Evolutionary conservation across 1,284 basidiomycete genomes (phyloP).

Genomic region (Lentinula novae-zelandiae): DNA sequence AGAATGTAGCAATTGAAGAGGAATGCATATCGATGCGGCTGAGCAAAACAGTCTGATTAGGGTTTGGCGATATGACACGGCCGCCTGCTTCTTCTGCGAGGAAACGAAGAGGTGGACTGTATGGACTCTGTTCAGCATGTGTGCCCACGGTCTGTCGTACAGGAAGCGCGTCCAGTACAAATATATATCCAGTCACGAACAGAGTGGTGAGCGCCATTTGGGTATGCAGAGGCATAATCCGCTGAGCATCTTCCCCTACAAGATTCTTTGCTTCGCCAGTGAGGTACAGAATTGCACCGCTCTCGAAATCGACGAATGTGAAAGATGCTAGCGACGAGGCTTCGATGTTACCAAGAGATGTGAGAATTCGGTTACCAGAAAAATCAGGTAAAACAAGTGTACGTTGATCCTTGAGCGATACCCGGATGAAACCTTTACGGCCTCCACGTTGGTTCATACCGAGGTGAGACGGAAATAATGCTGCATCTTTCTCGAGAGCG

Average conservation of each 20-base stretch:
- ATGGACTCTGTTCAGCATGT: slow-evolving; percentile 39
- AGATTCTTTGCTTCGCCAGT: slow-evolving; percentile 54
- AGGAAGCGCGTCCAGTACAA: slow-evolving; percentile 54
- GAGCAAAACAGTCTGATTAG: slow-evolving; percentile 29
- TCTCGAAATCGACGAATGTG: slow-evolving; percentile 50
- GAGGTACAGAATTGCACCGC: slow-evolving; percentile 57
- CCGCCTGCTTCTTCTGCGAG: slow-evolving; percentile 45
- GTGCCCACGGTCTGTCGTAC: slow-evolving; percentile 40
- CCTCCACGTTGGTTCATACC: slow-evolving; percentile 67
- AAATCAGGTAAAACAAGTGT: slow-evolving; percentile 61
- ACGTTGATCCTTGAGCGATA: slow-evolving; percentile 47
- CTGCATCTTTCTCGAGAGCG: slow-evolving; percentile 31
- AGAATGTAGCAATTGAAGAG: slow-evolving; percentile 51
- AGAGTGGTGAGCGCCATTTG: slow-evolving; percentile 40
- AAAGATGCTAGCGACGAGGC: slow-evolving; percentile 50
- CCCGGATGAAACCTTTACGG: slow-evolving; percentile 52
- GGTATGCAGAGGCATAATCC: slow-evolving; percentile 55
- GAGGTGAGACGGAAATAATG: slow-evolving; percentile 48
- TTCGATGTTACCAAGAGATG: slow-evolving; percentile 63
- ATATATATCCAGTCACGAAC: slow-evolving; percentile 45
- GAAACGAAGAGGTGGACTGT: slow-evolving; percentile 54
- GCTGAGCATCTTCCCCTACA: slow-evolving; percentile 41
- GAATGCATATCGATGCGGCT: slow-evolving; percentile 39
- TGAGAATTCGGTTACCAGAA: slow-evolving; percentile 58
- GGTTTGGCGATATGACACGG: slow-evolving; percentile 17